A percentile compares a stretch with the other conserved stretches of the same genome.
Evolutionary conservation across 2,329 filamentous ascomycete genomes (phyloP).

Genomic region (Hypoxylon sp.): DNA sequence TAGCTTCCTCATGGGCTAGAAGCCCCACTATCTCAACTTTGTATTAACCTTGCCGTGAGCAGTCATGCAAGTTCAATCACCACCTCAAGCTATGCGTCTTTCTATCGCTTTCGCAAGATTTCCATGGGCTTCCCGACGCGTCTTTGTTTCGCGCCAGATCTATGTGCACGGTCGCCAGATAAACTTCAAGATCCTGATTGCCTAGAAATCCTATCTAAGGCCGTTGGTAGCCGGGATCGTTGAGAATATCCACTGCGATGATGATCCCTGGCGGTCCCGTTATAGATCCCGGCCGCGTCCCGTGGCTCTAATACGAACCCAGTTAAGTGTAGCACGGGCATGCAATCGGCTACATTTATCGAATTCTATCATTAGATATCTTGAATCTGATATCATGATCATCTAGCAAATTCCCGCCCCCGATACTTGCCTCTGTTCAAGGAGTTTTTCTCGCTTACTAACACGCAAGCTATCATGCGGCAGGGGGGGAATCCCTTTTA

Average conservation of each 20-base stretch:
- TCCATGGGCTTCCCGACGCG: background rate
- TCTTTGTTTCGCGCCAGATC: background rate
- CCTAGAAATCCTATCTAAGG: background rate
- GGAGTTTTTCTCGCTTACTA: background rate
- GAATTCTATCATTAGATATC: background rate
- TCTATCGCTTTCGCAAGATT: background rate
- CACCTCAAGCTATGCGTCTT: background rate
- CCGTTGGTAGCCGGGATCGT: background rate
- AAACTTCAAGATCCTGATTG: background rate
- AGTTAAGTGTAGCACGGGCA: background rate
- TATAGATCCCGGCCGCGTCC: background rate
- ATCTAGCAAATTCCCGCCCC: background rate
- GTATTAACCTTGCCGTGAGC: background rate
- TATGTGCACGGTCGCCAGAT: background rate
- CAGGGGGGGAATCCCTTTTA: background rate
- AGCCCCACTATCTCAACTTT: slow-evolving; percentile 1
- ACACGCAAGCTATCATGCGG: background rate
- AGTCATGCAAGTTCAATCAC: background rate
- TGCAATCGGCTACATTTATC: background rate
- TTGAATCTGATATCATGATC: background rate
- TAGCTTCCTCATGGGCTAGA: slow-evolving; percentile 80
- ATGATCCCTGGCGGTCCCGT: background rate
- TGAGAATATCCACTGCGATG: background rate
- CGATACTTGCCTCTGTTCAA: background rate
- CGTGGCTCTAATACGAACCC: background rate